phyloP scores from a whole-genome alignment of 2,329 filamentous ascomycete species.

The Xylaria arbuscula region DNA sequence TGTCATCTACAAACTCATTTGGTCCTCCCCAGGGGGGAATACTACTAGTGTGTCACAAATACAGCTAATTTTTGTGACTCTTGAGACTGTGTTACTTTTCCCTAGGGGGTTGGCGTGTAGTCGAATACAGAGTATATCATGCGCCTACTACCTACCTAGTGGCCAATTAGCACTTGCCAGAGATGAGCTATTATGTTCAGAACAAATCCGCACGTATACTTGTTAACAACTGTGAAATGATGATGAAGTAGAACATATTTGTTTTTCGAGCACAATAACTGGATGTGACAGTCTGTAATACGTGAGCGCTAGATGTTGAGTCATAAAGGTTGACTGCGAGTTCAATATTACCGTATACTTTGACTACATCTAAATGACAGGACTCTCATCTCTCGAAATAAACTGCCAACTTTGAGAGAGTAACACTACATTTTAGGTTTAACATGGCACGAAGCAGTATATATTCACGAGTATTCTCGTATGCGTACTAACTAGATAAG shows the following conservation, averaged over 20 bases:
- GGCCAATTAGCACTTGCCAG: background rate
- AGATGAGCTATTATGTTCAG: background rate
- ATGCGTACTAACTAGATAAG: no score
- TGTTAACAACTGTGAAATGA: background rate
- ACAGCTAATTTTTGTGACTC: background rate
- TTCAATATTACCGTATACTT: background rate
- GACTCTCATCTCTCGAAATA: background rate
- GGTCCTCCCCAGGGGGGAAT: background rate
- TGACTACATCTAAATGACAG: background rate
- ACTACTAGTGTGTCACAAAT: background rate
- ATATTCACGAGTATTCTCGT: no score
- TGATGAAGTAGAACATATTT: background rate
- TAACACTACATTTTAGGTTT: no score
- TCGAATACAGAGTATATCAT: background rate
- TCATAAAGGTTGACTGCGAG: background rate
- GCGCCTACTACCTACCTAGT: background rate
- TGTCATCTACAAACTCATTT: slow-evolving; percentile 1
- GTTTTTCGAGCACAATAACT: background rate
- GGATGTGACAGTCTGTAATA: background rate
- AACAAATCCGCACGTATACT: background rate
- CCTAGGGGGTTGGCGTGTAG: background rate
- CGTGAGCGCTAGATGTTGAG: background rate
- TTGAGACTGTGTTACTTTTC: slow-evolving; percentile 1
- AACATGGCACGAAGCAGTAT: no score
- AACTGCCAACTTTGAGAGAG: no score